These are phyloP conservation scores for Colletotrichum destructivum DNA, from an alignment of 2,329 filamentous ascomycete genomes.

Conservation along the genomic window DNA sequence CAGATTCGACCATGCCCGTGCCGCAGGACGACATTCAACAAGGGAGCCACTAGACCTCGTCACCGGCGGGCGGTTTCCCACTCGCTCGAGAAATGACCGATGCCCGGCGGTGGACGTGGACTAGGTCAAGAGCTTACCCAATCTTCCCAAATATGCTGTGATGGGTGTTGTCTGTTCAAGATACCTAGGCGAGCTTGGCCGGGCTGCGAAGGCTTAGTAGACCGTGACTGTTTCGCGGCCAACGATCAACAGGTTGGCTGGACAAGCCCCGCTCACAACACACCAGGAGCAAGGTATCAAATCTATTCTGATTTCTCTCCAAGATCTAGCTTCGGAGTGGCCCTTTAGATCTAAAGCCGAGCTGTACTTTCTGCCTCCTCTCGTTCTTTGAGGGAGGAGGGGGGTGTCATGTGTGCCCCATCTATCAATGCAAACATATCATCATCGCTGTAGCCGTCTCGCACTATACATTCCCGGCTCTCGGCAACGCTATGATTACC, in stretches of 20 bases:
- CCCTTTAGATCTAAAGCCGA: constrained; percentile 15
- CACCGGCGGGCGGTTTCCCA: too few species aligned
- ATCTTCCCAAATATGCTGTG: too few species aligned
- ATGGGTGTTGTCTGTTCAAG: too few species aligned
- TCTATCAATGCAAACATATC: constrained; percentile 25
- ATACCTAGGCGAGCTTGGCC: too few species aligned
- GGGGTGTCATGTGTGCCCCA: background rate
- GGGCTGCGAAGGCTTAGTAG: too few species aligned
- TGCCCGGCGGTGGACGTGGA: too few species aligned
- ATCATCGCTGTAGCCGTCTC: constrained; percentile 14
- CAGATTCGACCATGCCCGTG: too few species aligned
- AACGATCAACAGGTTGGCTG: background rate
- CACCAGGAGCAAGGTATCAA: background rate
- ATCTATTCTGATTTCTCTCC: constrained; percentile 1
- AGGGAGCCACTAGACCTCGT: too few species aligned
- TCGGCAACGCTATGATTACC: constrained; percentile 33
- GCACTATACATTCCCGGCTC: constrained; percentile 10
- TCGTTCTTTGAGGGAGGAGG: constrained; percentile 1
- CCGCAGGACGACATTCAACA: too few species aligned
- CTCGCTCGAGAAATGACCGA: too few species aligned
- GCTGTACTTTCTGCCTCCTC: constrained; percentile 10
- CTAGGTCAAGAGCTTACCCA: too few species aligned
- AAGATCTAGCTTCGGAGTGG: background rate
- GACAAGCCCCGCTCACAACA: too few species aligned
- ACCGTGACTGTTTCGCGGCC: background rate